Percentiles rank a stretch among this genome's conserved stretches.
Evolutionary conservation across 805 yeast species (phyloP).

Genomic region (Teunomyces cretensis): DNA sequence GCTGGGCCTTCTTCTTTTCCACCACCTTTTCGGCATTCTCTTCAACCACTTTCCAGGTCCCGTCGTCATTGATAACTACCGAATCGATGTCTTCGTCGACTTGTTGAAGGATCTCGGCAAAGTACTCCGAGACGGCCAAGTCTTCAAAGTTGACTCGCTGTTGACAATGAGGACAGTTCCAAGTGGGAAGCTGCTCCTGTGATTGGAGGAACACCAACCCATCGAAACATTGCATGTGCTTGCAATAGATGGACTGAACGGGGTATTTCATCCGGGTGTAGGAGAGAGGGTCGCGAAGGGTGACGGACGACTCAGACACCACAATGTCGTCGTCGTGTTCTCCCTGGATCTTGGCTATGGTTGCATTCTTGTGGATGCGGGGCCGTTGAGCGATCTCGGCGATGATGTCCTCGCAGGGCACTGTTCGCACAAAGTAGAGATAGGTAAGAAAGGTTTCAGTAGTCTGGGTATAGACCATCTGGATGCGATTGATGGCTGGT

Average conservation of each 20-base stretch:
- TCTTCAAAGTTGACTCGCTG: slow-evolving; percentile 50
- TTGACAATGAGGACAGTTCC: slow-evolving; percentile 88
- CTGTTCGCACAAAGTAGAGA: slow-evolving; percentile 55
- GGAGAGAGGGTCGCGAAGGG: slow-evolving; percentile 79
- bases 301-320: slow-evolving; percentile 60
- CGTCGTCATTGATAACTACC: slow-evolving; percentile 68
- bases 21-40: slow-evolving; percentile 13
- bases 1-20: slow-evolving; percentile 1
- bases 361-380: slow-evolving; percentile 52
- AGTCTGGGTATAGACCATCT: slow-evolving; percentile 59
- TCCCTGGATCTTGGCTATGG: slow-evolving; percentile 44
- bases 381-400: slow-evolving; percentile 33
- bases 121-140: slow-evolving; percentile 73
- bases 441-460: slow-evolving; percentile 49
- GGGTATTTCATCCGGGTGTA: slow-evolving; percentile 71
- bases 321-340: slow-evolving; percentile 63
- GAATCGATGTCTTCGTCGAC: slow-evolving; percentile 60
- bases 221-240: slow-evolving; percentile 88
- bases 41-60: slow-evolving; percentile 58
- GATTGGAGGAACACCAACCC: slow-evolving; percentile 68
- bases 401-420: slow-evolving; percentile 22
- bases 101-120: slow-evolving; percentile 55
- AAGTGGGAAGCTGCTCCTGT: slow-evolving; percentile 77
- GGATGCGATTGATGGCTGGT: slow-evolving; percentile 43
- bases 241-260: slow-evolving; percentile 65